phyloP scores from a whole-genome alignment of 1,284 basidiomycete genomes.

The Boletellus dicymbophilus region DNA sequence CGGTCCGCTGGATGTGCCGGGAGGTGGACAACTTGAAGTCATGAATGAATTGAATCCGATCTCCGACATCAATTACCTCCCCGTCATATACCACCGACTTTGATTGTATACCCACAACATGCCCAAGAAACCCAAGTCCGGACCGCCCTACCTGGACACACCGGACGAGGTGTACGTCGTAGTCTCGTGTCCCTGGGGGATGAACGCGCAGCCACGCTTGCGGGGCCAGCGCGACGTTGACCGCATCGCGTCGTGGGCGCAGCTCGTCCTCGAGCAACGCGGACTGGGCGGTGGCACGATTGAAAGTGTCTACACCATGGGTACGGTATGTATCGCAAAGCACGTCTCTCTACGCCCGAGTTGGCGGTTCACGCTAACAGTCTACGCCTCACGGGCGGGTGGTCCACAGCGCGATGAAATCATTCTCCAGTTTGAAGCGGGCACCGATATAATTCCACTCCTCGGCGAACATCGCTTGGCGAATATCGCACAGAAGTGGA shows the following conservation, averaged over 20 bases:
- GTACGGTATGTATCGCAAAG: constrained; percentile 25
- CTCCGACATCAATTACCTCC: constrained; percentile 5
- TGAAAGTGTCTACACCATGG: constrained; percentile 31
- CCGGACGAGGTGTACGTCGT: constrained; percentile 26
- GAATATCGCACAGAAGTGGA: constrained; percentile 9
- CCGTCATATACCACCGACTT: background rate
- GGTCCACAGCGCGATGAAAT: constrained; percentile 28
- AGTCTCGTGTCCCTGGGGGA: constrained; percentile 26
- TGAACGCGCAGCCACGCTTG: constrained; percentile 3
- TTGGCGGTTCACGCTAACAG: background rate
- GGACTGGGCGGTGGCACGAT: constrained; percentile 13
- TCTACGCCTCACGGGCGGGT: background rate
- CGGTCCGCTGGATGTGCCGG: constrained; percentile 17
- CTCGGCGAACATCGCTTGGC: constrained; percentile 31
- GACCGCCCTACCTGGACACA: constrained; percentile 29
- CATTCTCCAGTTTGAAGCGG: constrained; percentile 29
- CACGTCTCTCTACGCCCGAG: too few relatives aligned
- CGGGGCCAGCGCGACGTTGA: constrained; percentile 20
- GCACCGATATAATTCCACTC: constrained; percentile 27
- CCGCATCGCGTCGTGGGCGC: constrained; percentile 26
- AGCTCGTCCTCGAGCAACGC: constrained; percentile 24
- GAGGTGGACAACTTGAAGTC: constrained; percentile 6
- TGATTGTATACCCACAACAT: constrained; percentile 6
- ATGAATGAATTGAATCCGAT: constrained; percentile 5
- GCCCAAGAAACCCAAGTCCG: constrained; percentile 24